phyloP scores from a whole-genome alignment of 2,329 filamentous ascomycete species.

The Aspergillus bombycis region DNA sequence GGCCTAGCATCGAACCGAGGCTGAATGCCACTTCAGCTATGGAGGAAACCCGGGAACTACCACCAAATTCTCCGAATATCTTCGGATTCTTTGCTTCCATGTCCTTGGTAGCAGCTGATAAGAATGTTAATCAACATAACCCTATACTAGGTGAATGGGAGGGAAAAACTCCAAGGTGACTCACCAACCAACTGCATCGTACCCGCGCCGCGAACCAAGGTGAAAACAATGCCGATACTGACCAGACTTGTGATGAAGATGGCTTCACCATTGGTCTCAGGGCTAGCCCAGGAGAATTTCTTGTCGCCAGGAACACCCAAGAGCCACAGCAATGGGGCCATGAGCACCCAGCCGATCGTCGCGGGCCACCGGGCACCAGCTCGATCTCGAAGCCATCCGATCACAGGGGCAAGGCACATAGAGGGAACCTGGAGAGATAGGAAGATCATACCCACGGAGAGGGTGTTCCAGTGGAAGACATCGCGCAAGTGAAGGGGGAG shows the following conservation, averaged over 20 bases:
- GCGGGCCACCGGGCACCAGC: constrained; percentile 25
- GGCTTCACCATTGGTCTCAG: constrained; percentile 21
- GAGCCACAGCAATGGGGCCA: constrained; percentile 26
- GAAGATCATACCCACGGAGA: constrained; percentile 60
- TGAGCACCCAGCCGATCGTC: constrained; percentile 23
- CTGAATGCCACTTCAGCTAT: constrained; percentile 27
- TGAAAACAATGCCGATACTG: constrained; percentile 22
- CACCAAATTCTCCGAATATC: constrained; percentile 31
- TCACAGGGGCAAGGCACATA: constrained; percentile 60
- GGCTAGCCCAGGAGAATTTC: constrained; percentile 27
- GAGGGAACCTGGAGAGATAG: constrained; percentile 60
- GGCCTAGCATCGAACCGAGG: constrained; percentile 28
- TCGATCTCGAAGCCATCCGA: constrained; percentile 51
- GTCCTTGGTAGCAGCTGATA: constrained; percentile 22
- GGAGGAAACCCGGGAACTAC: constrained; percentile 26
- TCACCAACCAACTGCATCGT: constrained; percentile 31
- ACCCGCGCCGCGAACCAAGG: constrained; percentile 29
- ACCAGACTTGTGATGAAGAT: constrained; percentile 25
- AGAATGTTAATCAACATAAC: not conserved
- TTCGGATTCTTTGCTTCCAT: constrained; percentile 22
- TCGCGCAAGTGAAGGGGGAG: constrained; percentile 58
- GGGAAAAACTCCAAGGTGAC: not conserved
- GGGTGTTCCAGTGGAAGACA: constrained; percentile 59
- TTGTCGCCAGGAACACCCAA: constrained; percentile 30
- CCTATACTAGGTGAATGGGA: no score